These are phyloP conservation scores for Hyphopichia fennica DNA, from an alignment of 1,139 yeast genomes.

Conservation along the genomic window DNA sequence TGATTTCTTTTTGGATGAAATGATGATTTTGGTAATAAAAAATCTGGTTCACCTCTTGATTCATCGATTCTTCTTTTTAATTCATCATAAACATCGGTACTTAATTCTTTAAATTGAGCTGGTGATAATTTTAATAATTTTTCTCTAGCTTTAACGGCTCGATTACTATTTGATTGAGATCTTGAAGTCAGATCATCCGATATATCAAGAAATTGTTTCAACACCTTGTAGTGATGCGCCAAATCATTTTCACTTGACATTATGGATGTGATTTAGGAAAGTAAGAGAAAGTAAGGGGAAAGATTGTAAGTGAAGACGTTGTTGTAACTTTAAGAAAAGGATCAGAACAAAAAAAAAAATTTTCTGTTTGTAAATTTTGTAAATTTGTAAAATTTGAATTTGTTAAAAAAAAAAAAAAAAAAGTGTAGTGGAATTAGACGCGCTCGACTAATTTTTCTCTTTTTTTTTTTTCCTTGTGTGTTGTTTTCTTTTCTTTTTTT, in stretches of 20 bases:
- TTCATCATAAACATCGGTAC: slow-evolving; percentile 94
- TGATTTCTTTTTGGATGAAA: slow-evolving; percentile 95
- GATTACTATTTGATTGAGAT: slow-evolving; percentile 46
- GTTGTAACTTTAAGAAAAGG: too few species aligned
- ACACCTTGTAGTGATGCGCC: slow-evolving; percentile 48
- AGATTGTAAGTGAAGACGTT: background rate
- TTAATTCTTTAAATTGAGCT: slow-evolving; percentile 86
- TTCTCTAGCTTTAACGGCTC: slow-evolving; percentile 80
- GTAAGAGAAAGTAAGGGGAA: background rate
- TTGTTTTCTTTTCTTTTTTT: too few species aligned
- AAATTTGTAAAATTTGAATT: too few species aligned
- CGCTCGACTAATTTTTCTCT: too few species aligned
- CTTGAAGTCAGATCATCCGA: slow-evolving; percentile 49
- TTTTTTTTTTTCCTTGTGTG: too few species aligned
- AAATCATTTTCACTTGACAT: slow-evolving; percentile 37
- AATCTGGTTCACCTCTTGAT: slow-evolving; percentile 56
- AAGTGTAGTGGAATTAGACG: too few species aligned
- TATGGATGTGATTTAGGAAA: background rate
- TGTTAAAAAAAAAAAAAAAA: too few species aligned
- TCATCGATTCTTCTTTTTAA: slow-evolving; percentile 69
- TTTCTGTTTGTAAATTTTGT: too few species aligned
- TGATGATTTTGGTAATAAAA: slow-evolving; percentile 63
- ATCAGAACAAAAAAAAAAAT: too few species aligned
- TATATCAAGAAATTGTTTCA: slow-evolving; percentile 52
- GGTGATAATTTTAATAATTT: slow-evolving; percentile 75